phyloP scores from a whole-genome alignment of 345 rosid species.

The Hypericum perforatum region DNA sequence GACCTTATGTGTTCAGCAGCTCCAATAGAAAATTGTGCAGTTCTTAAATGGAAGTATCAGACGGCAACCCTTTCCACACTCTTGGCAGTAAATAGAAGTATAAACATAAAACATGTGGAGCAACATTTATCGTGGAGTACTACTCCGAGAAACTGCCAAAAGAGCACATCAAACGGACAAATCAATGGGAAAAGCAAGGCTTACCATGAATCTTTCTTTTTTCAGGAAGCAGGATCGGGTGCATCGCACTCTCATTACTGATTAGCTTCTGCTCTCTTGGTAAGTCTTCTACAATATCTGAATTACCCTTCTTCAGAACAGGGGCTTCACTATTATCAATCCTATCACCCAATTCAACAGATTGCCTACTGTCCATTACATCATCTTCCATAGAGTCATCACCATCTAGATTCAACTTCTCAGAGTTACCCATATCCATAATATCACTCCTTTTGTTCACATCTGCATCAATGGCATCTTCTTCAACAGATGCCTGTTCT shows the following conservation, averaged over 20 bases:
- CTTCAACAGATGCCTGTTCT: constrained; percentile 52
- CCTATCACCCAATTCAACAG: constrained; percentile 45
- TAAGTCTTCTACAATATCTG: constrained; percentile 31
- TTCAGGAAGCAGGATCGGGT: constrained; percentile 35
- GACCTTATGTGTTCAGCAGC: too few species aligned
- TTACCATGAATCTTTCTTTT: constrained; percentile 80
- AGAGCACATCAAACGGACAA: not conserved
- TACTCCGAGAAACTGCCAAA: not conserved
- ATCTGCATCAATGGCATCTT: constrained; percentile 60
- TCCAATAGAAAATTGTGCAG: too few species aligned
- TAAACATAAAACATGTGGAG: not conserved
- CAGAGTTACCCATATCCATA: constrained; percentile 64
- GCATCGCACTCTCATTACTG: constrained; percentile 29
- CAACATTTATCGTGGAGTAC: not conserved
- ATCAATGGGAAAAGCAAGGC: constrained; percentile 10
- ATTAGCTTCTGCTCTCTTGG: constrained; percentile 29
- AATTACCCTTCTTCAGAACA: constrained; percentile 36
- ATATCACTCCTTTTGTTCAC: constrained; percentile 53
- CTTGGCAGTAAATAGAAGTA: not conserved
- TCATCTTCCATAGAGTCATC: constrained; percentile 97
- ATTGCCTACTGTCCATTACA: constrained; percentile 62
- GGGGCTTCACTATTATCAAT: constrained; percentile 34
- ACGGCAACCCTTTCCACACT: too few species aligned
- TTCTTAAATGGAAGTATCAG: too few species aligned
- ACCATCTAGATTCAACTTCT: constrained; percentile 91